Evolutionary conservation across 805 yeast genomes (phyloP).

Genomic region (Yamadazyma paraphyllophila): DNA sequence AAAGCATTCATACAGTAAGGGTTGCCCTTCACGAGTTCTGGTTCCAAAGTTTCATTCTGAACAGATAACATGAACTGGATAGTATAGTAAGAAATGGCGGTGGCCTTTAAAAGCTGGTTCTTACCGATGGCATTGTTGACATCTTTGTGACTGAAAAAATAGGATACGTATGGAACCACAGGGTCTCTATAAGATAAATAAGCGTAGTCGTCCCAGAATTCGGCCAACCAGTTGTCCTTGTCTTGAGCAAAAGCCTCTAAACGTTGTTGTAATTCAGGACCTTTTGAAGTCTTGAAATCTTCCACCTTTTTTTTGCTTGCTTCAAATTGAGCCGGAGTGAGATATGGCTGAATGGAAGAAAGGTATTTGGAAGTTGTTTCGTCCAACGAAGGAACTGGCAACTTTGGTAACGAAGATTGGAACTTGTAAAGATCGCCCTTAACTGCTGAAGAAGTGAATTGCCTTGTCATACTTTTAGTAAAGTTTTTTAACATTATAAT

Average conservation of each 20-base stretch:
- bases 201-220: conserved; percentile 93
- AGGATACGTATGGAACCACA: conserved; percentile 90
- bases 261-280: conserved; percentile 66
- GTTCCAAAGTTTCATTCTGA: conserved; percentile 70
- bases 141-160: conserved; percentile 83
- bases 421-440: conserved; percentile 70
- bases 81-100: conserved; percentile 67
- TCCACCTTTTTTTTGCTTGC: conserved; percentile 55
- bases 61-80: conserved; percentile 64
- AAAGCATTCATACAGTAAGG: conserved; percentile 97
- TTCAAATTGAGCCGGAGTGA: conserved; percentile 49
- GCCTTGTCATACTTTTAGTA: conserved; percentile 12
- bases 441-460: conserved; percentile 25
- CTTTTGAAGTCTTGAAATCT: conserved; percentile 59
- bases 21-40: conserved; percentile 71
- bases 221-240: conserved; percentile 84
- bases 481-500: conserved; percentile 9
- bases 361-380: conserved; percentile 71
- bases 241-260: conserved; percentile 55
- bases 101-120: conserved; percentile 69
- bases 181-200: conserved; percentile 91
- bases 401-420: conserved; percentile 72
- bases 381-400: conserved; percentile 83
- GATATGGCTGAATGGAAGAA: conserved; percentile 68
- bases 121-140: conserved; percentile 54